Base-by-base conservation (phyloP, 352 stramenopile genomes). In the Pelagophyceae sp. region DNA sequence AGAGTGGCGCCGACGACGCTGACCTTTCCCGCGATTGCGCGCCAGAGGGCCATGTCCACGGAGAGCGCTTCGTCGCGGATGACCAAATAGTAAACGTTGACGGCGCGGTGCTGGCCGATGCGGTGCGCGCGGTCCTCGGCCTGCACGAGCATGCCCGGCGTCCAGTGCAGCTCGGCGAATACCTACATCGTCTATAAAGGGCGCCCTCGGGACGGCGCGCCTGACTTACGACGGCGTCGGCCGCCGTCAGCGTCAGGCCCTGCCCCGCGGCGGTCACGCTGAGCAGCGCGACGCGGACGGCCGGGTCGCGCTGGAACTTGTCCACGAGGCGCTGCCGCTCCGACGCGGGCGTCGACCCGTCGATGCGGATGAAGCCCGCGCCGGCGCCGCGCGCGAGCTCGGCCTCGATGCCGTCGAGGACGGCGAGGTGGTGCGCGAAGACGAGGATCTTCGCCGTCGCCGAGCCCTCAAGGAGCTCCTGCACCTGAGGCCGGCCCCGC, bases 61-160 rank as follows among this genome's bases (percentile, higher is more conserved):
- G 80, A 86, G 29, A 86, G 40, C 19, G 82, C 80, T 50, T 69
- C 32, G 81, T 90, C 85, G 74, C 86, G 82, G 65, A 83, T 86
- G 32, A 90, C 82, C 37, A 86, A 85, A 78, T 90, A 92, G 72
- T 85, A 79, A 0, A 92, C 81, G 77, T 90, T 89, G 0, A 90
- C 85, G 32, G 81, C 75, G 72, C 86, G 83, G 0, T 37, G 32
- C 79, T 90, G 87, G 19, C 85, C 85, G 72, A 92, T 90, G 25
- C 87, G 81, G 83, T 92, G 85, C 64, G 82, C 86, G 37, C 87
- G 79, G 83, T 92, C 87, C 82, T 91, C 87, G 15, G 86, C 86
- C 75, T 92, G 87, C 1, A 86, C 81, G 40, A 92, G 76, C 1
- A 91, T 82, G 27, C 87, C 87, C 27, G 86, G 85, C 25, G 83